phyloP scores from a whole-genome alignment of 1,284 basidiomycete genomes.

The Puccinia polysora region DNA sequence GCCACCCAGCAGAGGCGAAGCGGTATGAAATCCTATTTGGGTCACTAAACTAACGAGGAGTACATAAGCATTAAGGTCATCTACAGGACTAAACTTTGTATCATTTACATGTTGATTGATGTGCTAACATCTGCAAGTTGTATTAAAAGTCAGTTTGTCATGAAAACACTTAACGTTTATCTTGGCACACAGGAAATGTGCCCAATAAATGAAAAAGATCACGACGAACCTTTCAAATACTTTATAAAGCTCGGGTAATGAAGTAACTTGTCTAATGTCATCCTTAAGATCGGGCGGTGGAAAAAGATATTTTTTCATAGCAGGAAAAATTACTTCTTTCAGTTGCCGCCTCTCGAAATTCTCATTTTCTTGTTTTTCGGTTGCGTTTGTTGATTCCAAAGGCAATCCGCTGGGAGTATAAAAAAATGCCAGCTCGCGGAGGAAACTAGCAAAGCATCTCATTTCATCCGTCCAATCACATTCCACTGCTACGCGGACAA shows the following conservation, averaged over 20 bases:
- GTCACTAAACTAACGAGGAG: too few relatives aligned
- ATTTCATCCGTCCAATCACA: conserved; percentile 82
- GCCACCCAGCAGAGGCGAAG: too few relatives aligned
- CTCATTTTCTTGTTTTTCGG: background rate
- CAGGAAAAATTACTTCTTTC: conserved; percentile 21
- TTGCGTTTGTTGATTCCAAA: background rate
- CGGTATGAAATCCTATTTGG: too few relatives aligned
- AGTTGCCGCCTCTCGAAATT: conserved; percentile 26
- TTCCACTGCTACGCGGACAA: conserved; percentile 56
- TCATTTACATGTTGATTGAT: too few relatives aligned
- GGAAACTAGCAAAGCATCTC: conserved; percentile 76
- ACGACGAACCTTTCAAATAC: conserved; percentile 44
- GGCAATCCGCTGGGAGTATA: conserved; percentile 63
- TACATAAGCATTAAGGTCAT: too few relatives aligned
- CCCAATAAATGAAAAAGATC: background rate
- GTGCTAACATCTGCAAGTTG: too few relatives aligned
- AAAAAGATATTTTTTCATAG: conserved; percentile 33
- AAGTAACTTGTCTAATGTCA: conserved; percentile 9
- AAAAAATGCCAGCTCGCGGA: conserved; percentile 85
- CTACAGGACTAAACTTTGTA: too few relatives aligned
- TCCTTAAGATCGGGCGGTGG: conserved; percentile 12
- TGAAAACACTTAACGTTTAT: too few relatives aligned
- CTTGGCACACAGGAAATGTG: too few relatives aligned
- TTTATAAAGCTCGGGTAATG: conserved; percentile 38
- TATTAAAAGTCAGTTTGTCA: too few relatives aligned